A percentile compares a stretch with the other conserved stretches of the same genome.
Evolutionary conservation across 345 rosid species (phyloP).

Genomic region (Populus deltoides): DNA sequence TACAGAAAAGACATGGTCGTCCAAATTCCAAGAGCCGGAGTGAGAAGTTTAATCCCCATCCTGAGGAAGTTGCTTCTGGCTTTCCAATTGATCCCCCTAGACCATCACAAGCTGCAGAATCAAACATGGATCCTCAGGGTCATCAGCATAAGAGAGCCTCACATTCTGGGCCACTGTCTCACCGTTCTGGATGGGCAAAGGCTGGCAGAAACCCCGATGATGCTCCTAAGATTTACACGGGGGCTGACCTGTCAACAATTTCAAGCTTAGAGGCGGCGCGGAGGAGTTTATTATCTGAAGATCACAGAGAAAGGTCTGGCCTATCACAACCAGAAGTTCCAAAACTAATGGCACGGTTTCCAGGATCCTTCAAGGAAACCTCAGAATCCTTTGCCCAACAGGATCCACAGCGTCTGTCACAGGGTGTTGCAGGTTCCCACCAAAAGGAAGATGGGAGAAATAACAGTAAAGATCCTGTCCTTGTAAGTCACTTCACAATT

Average conservation of each 20-base stretch:
- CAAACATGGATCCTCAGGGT: conserved; percentile 55
- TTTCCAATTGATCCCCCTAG: conserved; percentile 98
- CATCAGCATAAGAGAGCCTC: conserved; percentile 77
- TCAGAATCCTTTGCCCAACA: conserved; percentile 54
- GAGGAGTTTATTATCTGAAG: conserved; percentile 60
- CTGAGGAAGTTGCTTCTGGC: conserved; percentile 96
- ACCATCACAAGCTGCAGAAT: conserved; percentile 69
- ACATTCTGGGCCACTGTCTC: conserved; percentile 89
- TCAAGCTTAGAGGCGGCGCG: conserved; percentile 56
- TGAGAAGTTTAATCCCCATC: conserved; percentile 96
- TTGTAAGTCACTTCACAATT: conserved; percentile 48
- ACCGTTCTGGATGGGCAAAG: conserved; percentile 74
- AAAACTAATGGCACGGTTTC: conserved; percentile 67
- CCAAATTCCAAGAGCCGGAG: conserved; percentile 80
- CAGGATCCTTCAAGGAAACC: conserved; percentile 89
- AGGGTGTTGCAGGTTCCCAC: conserved; percentile 34
- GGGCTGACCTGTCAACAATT: conserved; percentile 54
- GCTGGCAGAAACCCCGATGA: conserved; percentile 61
- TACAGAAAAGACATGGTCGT: conserved; percentile 83
- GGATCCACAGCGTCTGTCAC: conserved; percentile 52
- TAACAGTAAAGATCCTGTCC: conserved; percentile 62
- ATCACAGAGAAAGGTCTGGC: conserved; percentile 45
- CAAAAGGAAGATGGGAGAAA: conserved; percentile 59
- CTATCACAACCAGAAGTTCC: conserved; percentile 52
- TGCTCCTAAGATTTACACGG: conserved; percentile 52